Base-by-base conservation (phyloP, 805 yeast genomes). In the Blastobotrys americana region DNA sequence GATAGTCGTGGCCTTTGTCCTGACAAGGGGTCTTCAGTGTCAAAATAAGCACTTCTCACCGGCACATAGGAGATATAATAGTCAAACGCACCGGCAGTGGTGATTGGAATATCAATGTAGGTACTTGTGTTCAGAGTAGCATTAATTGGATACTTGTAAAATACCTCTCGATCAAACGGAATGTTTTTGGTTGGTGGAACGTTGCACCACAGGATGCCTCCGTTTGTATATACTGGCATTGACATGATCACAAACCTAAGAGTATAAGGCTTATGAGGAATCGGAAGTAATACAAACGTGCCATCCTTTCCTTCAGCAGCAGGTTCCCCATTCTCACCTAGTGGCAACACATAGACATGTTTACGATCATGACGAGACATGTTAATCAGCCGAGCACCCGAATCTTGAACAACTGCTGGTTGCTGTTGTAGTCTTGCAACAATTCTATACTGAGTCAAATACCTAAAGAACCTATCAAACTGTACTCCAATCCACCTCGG, bases 21-120 rank as follows among this genome's bases (percentile, higher is more conserved):
- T 10, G n/a, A 10, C 5, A 25, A 25, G n/a, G 39, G 20, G 13
- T 31, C 47, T 8, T 44, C 47, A 16, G 37, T 13, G 35, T 37
- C 46, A 42, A 55, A 51, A 37, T 49, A 55, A 21, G 44, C 41
- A 17, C 51, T 49, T 13, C 35, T 45, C 13, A 62, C 48, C 0
- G 64, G 53, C 27, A 70, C 66, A 58, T 80, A 88, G 8, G 82
- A 72, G 17, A 84, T 68, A 57, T 80, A 84, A 63, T 78, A 89
- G 47, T 83, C 74, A 63, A 74, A 90, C 1, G 94, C 74, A 2
- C 98, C 98, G 1, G 96, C 88, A 4, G 58, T 63, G 56, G 63
- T 77, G 44, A 90, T 76, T 5, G 74, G 70, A 41, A 90, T 69
- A 48, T 75, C 78, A 16, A 89, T 65, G 28, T 67, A 61, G 41